Percentiles rank a stretch among this genome's conserved stretches.
phyloP scores from a whole-genome alignment of 306 rosid species.

The Casuarina cunninghamiana region DNA sequence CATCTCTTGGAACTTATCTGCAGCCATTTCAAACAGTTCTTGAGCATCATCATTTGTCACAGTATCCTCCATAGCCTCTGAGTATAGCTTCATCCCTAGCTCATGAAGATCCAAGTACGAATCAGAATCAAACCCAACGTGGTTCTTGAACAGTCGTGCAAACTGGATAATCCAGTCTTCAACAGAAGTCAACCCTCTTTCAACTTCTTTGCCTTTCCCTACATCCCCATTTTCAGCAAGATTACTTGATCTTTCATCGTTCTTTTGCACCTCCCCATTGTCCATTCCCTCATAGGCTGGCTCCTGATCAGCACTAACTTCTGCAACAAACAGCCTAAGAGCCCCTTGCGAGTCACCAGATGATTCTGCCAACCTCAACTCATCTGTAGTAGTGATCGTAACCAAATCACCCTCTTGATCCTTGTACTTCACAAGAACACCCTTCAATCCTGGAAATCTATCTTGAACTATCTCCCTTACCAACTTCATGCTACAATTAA shows the following conservation, averaged over 20 bases:
- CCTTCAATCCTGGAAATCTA: conserved; percentile 70
- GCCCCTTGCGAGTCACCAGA: conserved; percentile 54
- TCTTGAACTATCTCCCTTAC: conserved; percentile 67
- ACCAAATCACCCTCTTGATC: conserved; percentile 93
- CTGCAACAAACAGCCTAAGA: conserved; percentile 56
- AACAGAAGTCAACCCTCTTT: conserved; percentile 35
- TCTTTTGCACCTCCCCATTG: conserved; percentile 21
- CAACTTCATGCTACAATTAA: conserved; percentile 63
- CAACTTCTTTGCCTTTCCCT: conserved; percentile 33
- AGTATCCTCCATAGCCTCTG: conserved; percentile 81
- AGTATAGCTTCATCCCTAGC: conserved; percentile 80
- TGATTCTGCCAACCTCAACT: conserved; percentile 69
- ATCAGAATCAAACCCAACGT: conserved; percentile 91
- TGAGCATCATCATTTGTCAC: conserved; percentile 72
- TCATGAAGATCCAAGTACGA: conserved; percentile 82
- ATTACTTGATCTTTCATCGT: conserved; percentile 18
- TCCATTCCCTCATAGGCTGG: conserved; percentile 57
- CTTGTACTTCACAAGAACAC: conserved; percentile 76
- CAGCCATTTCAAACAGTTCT: conserved; percentile 75
- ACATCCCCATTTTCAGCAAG: conserved; percentile 41
- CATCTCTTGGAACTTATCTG: conserved; percentile 91
- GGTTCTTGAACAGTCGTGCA: conserved; percentile 92
- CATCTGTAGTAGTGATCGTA: conserved; percentile 70
- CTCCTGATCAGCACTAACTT: conserved; percentile 60
- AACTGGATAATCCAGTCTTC: conserved; percentile 96